Evolutionary conservation across 2,329 filamentous ascomycete species (phyloP), one percentile per base, ranked within the genome.

Genomic region (Xylaria sp.): DNA sequence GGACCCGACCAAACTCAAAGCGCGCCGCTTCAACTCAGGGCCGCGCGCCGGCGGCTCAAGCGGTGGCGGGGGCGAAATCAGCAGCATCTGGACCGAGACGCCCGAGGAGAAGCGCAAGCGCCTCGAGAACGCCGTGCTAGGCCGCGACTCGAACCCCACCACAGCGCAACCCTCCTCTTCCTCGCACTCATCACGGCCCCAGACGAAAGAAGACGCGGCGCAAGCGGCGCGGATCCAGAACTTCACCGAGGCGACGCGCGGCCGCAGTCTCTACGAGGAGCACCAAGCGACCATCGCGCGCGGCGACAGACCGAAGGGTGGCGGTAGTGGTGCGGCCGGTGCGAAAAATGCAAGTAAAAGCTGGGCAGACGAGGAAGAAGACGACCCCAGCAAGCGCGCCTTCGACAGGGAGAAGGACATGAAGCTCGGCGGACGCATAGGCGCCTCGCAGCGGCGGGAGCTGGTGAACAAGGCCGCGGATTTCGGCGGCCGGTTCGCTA

Each of bases 401-500:
- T 98, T 98, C 81, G 94, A 98, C 82, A 87, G 90, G 71, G 93
- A 98, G 80, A 98, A 98, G 83, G 96, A 98, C 80, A 97, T 98
- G 89, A 91, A 89, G 48, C 82, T 93, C 2, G 91, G 91, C 9
- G 88, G 89, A 20, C 89, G 88, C 76, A 89, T 98, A 63, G 91
- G 90, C 31, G 84, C 90, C 73, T 86, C 90, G 44, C 90, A 97
- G 83, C 89, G 91, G 74, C 89, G 89, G 75, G 92, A 98, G 74
- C 84, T 98, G 83, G 80, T 98, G 69, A 91, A 88, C 73, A 91
- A 92, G 78, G 92, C 94, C 4, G 88, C 90, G 18, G 91, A 94
- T 76, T 97, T 98, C 81, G 90, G 92, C 3, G 91, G 91, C 0
- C 86, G 93, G 58, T 98, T 98, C 76, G 88, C 90, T 20, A 92